Conservation (phyloP, 139 green algal species). For the Klebsormidium nitens region DNA sequence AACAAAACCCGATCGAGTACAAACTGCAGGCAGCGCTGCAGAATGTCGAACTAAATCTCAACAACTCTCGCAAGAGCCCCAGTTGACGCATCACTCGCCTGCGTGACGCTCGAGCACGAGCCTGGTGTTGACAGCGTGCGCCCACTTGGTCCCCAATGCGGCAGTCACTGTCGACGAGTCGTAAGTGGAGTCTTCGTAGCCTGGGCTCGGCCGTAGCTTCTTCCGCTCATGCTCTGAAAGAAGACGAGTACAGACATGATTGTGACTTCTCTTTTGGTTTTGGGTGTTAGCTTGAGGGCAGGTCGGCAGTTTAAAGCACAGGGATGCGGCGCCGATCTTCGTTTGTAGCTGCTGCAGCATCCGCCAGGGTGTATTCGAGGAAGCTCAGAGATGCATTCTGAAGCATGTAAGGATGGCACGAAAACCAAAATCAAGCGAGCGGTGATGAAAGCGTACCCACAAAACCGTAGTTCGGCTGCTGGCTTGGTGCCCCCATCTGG, state of each 20-base stretch:
- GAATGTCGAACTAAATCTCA: not conserved
- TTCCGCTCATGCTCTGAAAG: not conserved
- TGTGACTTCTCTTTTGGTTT: too few relatives aligned
- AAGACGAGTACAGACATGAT: not conserved
- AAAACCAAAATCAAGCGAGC: too few relatives aligned
- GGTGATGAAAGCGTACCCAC: not conserved
- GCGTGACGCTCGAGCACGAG: conserved; percentile 59
- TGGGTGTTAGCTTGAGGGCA: too few relatives aligned
- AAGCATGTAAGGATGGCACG: too few relatives aligned
- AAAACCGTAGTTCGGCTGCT: not conserved
- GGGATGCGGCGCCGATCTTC: too few relatives aligned
- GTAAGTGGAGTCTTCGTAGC: not conserved
- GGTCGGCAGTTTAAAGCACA: too few relatives aligned
- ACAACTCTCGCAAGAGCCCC: not conserved
- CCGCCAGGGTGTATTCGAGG: too few relatives aligned
- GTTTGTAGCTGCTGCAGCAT: too few relatives aligned
- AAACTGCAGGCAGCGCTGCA: not conserved
- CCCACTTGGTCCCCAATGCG: conserved; percentile 86
- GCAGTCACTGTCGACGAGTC: conserved; percentile 49
- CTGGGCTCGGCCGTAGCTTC: not conserved
- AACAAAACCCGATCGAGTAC: not conserved
- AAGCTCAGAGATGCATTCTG: too few relatives aligned
- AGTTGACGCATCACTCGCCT: not conserved
- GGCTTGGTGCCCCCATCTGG: not conserved
- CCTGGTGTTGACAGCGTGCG: conserved; percentile 85